phyloP scores from a whole-genome alignment of 208 protist genomes.

The Wallacemonas sp. region DNA sequence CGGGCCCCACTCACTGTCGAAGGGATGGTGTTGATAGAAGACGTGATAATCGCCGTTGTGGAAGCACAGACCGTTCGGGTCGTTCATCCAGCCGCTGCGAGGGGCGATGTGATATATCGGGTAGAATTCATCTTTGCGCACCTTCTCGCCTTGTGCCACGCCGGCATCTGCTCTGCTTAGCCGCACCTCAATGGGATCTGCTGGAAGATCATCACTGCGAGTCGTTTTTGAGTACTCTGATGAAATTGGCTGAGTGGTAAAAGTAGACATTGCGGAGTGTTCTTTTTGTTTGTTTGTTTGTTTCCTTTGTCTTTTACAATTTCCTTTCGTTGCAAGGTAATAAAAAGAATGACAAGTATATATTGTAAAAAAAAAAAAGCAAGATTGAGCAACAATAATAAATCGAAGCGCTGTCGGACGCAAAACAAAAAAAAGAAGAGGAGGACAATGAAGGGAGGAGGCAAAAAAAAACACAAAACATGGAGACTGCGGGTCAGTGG shows the following conservation, averaged over 20 bases:
- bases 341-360: background rate
- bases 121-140: constrained; percentile 36
- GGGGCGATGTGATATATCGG: constrained; percentile 58
- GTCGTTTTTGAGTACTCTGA: background rate
- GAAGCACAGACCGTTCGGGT: constrained; percentile 42
- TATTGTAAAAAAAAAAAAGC: background rate
- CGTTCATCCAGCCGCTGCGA: constrained; percentile 55
- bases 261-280: background rate
- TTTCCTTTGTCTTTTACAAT: too few species aligned
- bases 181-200: background rate
- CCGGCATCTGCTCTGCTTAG: background rate
- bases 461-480: constrained; percentile 6
- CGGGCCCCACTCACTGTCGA: constrained; percentile 35
- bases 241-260: background rate
- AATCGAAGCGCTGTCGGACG: background rate
- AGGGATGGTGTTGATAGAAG: constrained; percentile 66
- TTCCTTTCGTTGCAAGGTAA: too few species aligned
- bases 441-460: background rate
- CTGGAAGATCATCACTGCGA: background rate
- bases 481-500: too few species aligned
- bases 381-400: background rate
- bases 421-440: constrained; percentile 20
- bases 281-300: too few species aligned
- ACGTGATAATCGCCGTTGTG: constrained; percentile 63
- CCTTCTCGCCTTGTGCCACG: background rate